Evolutionary conservation across 2,329 filamentous ascomycete genomes (phyloP).

Genomic region (Bipolaris sorokiniana): DNA sequence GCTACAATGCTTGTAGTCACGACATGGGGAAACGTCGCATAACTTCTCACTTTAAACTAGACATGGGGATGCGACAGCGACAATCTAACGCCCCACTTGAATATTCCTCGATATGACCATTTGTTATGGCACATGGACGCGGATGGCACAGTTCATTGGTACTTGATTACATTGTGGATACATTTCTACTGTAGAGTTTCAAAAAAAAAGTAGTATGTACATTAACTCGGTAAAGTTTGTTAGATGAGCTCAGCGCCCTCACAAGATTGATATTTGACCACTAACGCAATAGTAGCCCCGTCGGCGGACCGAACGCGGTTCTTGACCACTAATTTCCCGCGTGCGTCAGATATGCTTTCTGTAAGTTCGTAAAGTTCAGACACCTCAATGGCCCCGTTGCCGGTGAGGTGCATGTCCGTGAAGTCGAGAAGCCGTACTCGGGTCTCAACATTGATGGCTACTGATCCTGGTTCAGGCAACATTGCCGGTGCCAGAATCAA

Average conservation of each 20-base stretch:
- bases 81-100: background rate
- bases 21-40: background rate
- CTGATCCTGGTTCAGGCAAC: slow-evolving; percentile 19
- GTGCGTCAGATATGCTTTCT: slow-evolving; percentile 29
- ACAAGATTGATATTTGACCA: slow-evolving; percentile 9
- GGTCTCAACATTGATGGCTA: slow-evolving; percentile 9
- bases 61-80: background rate
- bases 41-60: background rate
- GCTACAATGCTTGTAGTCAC: background rate
- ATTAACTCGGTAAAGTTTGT: background rate
- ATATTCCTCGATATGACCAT: background rate
- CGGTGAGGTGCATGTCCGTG: slow-evolving; percentile 40
- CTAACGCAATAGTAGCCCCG: slow-evolving; percentile 6
- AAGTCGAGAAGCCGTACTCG: slow-evolving; percentile 36
- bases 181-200: too few species aligned
- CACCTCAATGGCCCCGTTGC: slow-evolving; percentile 32
- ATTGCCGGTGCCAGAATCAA: slow-evolving; percentile 39
- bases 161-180: background rate
- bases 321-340: slow-evolving; percentile 12
- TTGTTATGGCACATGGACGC: background rate
- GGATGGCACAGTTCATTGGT: background rate
- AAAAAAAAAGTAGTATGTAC: background rate
- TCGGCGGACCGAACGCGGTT: slow-evolving; percentile 14
- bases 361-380: slow-evolving; percentile 39
- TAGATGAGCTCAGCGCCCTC: background rate